Evolutionary conservation across 345 rosid genomes (phyloP), one percentile per base, ranked within the genome.

Genomic region (Euphorbia peplus): DNA sequence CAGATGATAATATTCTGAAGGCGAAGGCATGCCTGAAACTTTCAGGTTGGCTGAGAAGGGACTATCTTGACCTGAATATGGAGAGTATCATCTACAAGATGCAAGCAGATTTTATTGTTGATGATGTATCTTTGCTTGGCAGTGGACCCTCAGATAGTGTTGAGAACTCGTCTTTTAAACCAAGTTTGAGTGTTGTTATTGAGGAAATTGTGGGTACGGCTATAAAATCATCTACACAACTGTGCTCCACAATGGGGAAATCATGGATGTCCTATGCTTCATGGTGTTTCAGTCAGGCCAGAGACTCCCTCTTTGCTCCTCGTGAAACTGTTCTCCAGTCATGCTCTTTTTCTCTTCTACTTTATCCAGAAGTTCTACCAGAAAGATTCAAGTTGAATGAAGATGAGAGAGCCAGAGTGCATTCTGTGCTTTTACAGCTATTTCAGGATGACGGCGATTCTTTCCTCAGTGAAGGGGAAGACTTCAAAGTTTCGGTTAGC

Each of bases 201-300:
- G 90, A 90, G 83, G 95, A 88, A 81, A 78, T 92, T 59, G 81
- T 86, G 60, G 93, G 98, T 42, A 86, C 87, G 50, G 83, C 81
- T 70, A 79, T 88, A 66, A 92, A 90, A 75, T 83, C 84, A 70
- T 90, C 98, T 50, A 88, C 98, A 60, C 84, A 76, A 78, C 90
- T 92, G 74, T 88, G 98, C 76, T 80, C 98, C 64, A 77, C 73
- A 52, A 86, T 92, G 98, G 96, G 88, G 25, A 92, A 90, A 81
- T 79, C 96, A 57, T 92, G 98, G 98, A 87, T 92, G 81, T 88
- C 90, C 58, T 92, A 92, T 80, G 98, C 89, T 48, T 82, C 89
- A 65, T 90, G 98, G 98, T 92, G 98, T 78, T 92, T 87, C 72
- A 74, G 50, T 82, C 96, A 87, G 76, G 98, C 93, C 42, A 83